A percentile compares a stretch with the other conserved stretches of the same genome.
phyloP scores from a whole-genome alignment of 148 eudicot genomes.

The Vaccinium corymbosum region DNA sequence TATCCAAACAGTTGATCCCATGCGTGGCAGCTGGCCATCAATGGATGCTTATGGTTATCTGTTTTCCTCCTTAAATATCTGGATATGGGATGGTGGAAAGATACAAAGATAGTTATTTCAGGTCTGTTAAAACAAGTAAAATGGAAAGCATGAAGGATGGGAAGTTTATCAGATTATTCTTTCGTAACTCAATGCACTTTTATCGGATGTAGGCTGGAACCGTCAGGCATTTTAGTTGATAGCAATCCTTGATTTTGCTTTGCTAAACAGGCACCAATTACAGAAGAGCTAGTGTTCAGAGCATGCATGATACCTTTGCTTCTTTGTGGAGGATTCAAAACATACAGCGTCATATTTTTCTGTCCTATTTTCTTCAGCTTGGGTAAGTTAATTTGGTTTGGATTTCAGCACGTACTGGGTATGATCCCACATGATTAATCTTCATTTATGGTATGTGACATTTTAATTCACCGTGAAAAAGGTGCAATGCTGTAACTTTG shows the following conservation, averaged over 20 bases:
- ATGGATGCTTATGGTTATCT: not conserved
- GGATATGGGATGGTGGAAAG: constrained; percentile 1
- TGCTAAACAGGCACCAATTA: constrained; percentile 74
- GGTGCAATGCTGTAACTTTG: not conserved
- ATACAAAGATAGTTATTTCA: not conserved
- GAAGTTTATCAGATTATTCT: not conserved
- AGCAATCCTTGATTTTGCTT: constrained; percentile 15
- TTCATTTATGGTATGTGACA: not conserved
- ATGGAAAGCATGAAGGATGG: not conserved
- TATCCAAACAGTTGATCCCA: not conserved
- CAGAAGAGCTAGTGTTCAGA: constrained; percentile 94
- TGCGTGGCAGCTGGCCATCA: not conserved
- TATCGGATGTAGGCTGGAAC: constrained; percentile 5
- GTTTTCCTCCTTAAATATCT: constrained; percentile 8
- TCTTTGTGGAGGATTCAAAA: constrained; percentile 80
- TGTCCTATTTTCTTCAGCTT: constrained; percentile 92
- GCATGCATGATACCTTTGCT: constrained; percentile 98
- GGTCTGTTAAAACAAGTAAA: not conserved
- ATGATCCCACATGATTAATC: not conserved
- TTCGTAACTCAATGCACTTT: not conserved
- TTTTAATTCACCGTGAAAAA: not conserved
- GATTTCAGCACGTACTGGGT: not conserved
- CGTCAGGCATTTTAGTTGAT: not conserved
- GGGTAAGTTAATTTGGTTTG: constrained; percentile 47
- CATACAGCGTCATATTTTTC: constrained; percentile 54